A percentile compares a stretch with the other conserved stretches of the same genome.
Conservation (phyloP, 1,284 basidiomycete genomes). For the Ganoderma multipileum region DNA sequence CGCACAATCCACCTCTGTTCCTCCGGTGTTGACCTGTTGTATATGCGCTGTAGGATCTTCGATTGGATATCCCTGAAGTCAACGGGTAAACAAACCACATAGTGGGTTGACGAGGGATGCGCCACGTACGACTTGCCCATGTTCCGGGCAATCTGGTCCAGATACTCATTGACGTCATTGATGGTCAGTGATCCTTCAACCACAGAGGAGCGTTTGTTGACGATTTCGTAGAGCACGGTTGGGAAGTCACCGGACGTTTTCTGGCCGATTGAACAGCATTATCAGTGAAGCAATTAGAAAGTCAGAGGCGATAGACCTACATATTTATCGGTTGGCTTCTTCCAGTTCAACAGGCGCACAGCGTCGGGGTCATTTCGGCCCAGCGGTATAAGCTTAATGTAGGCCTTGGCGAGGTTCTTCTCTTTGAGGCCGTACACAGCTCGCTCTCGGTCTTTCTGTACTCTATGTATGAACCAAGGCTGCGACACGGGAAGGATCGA, state of each 20-base stretch:
- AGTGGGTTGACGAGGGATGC: not conserved
- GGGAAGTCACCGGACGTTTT: conserved; percentile 86
- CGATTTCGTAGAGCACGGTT: conserved; percentile 83
- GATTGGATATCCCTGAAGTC: conserved; percentile 72
- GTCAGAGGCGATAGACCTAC: conserved; percentile 47
- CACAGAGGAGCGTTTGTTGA: conserved; percentile 85
- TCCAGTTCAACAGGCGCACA: conserved; percentile 87
- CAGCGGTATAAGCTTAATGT: conserved; percentile 88
- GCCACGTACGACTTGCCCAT: conserved; percentile 68
- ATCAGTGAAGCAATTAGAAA: not conserved
- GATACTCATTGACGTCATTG: conserved; percentile 79
- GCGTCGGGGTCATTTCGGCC: conserved; percentile 81
- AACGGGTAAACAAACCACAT: conserved; percentile 9
- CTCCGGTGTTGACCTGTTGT: conserved; percentile 78
- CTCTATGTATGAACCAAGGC: not conserved
- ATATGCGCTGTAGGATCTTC: conserved; percentile 76
- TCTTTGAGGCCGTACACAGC: conserved; percentile 93
- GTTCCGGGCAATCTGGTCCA: conserved; percentile 78
- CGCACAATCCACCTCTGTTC: conserved; percentile 94
- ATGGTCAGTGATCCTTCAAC: conserved; percentile 78
- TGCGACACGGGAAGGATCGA: not conserved
- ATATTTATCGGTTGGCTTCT: conserved; percentile 76
- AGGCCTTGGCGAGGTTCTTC: conserved; percentile 87
- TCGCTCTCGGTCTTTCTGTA: conserved; percentile 89
- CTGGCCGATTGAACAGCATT: conserved; percentile 42